These are phyloP conservation scores for Dionaea muscipula DNA, from an alignment of 179 eudicot genomes.

Conservation along the genomic window DNA sequence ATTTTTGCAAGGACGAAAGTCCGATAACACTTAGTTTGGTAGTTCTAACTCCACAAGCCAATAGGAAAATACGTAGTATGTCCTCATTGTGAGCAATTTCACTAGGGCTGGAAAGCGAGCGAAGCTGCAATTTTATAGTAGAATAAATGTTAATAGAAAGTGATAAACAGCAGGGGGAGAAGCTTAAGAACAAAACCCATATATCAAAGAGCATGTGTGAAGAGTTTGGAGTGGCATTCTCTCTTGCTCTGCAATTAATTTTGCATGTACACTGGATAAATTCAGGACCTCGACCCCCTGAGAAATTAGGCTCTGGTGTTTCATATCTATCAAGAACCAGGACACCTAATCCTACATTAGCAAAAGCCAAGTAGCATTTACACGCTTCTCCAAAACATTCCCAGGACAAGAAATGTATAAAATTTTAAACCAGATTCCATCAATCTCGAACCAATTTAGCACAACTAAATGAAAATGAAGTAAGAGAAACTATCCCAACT, in stretches of 20 bases:
- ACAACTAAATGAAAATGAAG: too few relatives aligned
- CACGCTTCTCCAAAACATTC: background rate
- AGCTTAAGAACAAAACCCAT: conserved; percentile 3
- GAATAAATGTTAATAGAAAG: background rate
- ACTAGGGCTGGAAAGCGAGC: conserved; percentile 74
- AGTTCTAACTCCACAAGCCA: conserved; percentile 88
- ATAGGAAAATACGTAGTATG: conserved; percentile 78
- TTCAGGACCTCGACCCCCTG: too few relatives aligned
- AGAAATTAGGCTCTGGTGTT: too few relatives aligned
- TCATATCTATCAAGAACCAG: too few relatives aligned
- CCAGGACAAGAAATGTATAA: too few relatives aligned
- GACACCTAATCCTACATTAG: too few relatives aligned
- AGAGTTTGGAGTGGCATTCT: too few relatives aligned
- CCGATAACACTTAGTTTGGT: conserved; percentile 90
- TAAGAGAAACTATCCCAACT: too few relatives aligned
- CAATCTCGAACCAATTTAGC: too few relatives aligned
- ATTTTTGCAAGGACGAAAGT: conserved; percentile 90
- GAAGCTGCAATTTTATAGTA: conserved; percentile 48
- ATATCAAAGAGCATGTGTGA: conserved; percentile 6
- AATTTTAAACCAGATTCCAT: too few relatives aligned
- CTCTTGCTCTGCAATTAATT: too few relatives aligned
- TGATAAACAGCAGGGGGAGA: background rate
- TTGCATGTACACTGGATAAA: too few relatives aligned
- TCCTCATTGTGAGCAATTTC: conserved; percentile 91
- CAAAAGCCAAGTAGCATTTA: background rate